phyloP scores from a whole-genome alignment of 108 stramenopile genomes.

The Nannochloropsis salina region DNA sequence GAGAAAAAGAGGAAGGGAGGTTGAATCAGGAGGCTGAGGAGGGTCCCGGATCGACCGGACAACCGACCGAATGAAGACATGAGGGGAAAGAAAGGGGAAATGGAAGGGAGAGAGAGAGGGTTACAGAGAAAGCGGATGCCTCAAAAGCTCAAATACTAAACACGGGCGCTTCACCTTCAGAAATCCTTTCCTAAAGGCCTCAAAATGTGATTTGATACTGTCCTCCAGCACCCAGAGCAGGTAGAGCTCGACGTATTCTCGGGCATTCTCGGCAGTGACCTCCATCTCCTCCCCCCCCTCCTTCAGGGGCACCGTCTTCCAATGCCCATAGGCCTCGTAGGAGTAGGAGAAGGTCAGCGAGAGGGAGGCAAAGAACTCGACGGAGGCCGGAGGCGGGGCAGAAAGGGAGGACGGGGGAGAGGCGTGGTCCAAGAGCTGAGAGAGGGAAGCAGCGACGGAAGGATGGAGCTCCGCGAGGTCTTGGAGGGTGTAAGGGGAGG shows the following conservation, averaged over 20 bases:
- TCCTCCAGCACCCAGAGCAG: conserved; percentile 59
- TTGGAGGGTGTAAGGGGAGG: background rate
- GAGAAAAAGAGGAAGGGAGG: background rate
- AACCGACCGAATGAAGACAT: background rate
- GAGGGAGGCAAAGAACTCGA: background rate
- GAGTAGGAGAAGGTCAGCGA: background rate
- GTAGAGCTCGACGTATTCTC: conserved; percentile 49
- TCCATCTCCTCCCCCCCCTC: conserved; percentile 31
- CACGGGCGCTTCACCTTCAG: conserved; percentile 37
- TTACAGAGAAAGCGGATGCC: no score
- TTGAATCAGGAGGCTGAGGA: background rate
- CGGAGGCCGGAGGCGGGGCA: background rate
- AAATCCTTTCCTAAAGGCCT: conserved; percentile 68
- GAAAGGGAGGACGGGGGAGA: background rate
- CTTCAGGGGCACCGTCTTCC: conserved; percentile 35
- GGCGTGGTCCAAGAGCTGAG: conserved; percentile 44
- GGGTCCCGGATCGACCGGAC: background rate
- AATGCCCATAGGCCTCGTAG: conserved; percentile 26
- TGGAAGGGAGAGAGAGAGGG: background rate
- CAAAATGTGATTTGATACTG: conserved; percentile 64
- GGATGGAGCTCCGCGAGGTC: conserved; percentile 25
- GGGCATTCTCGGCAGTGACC: conserved; percentile 40
- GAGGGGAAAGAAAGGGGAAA: background rate
- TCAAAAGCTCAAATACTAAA: no score
- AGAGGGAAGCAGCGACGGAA: conserved; percentile 30